Evolutionary conservation across 106 monocot species (phyloP).

Genomic region (Allium cepa): DNA sequence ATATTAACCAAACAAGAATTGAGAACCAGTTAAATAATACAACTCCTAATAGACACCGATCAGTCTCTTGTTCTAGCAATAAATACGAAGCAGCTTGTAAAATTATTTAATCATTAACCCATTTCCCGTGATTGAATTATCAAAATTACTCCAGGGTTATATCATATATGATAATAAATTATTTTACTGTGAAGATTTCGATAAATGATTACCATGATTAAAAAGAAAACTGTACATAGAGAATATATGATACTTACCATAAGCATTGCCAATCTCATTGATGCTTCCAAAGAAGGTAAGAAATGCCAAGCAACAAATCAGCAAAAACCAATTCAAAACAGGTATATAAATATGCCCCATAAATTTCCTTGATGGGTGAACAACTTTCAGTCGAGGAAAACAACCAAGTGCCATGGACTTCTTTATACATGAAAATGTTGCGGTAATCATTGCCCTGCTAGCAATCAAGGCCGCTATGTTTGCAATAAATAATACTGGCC

Average conservation of each 20-base stretch:
- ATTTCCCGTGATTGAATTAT: background rate
- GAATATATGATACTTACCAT: slow-evolving; percentile 33
- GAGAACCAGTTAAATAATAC: too few relatives aligned
- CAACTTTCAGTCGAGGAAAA: slow-evolving; percentile 80
- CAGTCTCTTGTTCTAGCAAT: too few relatives aligned
- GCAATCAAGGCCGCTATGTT: slow-evolving; percentile 83
- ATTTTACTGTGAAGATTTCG: too few relatives aligned
- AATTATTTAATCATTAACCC: too few relatives aligned
- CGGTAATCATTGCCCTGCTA: slow-evolving; percentile 81
- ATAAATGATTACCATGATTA: too few relatives aligned
- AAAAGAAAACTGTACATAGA: too few relatives aligned
- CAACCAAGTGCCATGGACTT: slow-evolving; percentile 90
- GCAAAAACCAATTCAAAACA: slow-evolving; percentile 80
- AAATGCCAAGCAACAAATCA: slow-evolving; percentile 55
- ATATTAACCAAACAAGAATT: too few relatives aligned
- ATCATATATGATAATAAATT: too few relatives aligned
- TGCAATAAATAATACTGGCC: slow-evolving; percentile 77
- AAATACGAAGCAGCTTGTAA: too few relatives aligned
- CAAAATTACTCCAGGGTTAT: too few relatives aligned
- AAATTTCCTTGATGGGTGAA: slow-evolving; percentile 87
- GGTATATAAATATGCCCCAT: slow-evolving; percentile 94
- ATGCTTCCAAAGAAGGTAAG: slow-evolving; percentile 53
- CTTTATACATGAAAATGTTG: slow-evolving; percentile 89
- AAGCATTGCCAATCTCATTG: slow-evolving; percentile 83
- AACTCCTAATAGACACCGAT: too few relatives aligned